Percentiles rank a stretch among this genome's conserved stretches.
phyloP scores from a whole-genome alignment of 352 stramenopile species.

The Saprolegnia diclina region DNA sequence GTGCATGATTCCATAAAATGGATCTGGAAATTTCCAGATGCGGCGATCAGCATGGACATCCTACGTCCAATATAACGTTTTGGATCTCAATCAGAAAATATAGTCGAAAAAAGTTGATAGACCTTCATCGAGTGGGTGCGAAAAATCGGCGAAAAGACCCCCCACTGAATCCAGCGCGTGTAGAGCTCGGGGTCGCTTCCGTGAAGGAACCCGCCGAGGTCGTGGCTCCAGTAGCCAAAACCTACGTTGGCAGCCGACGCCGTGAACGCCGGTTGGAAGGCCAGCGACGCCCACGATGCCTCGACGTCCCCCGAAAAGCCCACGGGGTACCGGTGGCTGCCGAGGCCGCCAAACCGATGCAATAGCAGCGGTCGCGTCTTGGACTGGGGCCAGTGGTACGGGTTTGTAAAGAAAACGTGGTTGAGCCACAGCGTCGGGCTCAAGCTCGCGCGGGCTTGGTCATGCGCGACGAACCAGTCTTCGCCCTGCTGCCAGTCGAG shows the following conservation, averaged over 20 bases:
- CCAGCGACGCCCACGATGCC: slow-evolving; percentile 35
- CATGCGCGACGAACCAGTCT: slow-evolving; percentile 34
- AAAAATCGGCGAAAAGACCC: slow-evolving; percentile 36
- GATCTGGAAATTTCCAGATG: slow-evolving; percentile 37
- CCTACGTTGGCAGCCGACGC: slow-evolving; percentile 43
- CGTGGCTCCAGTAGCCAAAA: slow-evolving; percentile 49
- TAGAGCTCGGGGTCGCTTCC: slow-evolving; percentile 35
- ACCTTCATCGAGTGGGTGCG: slow-evolving; percentile 40
- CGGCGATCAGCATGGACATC: slow-evolving; percentile 31
- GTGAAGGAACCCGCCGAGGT: slow-evolving; percentile 39
- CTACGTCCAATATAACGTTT: neutral
- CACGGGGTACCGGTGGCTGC: slow-evolving; percentile 48
- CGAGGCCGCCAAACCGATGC: slow-evolving; percentile 44
- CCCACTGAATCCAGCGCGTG: slow-evolving; percentile 46
- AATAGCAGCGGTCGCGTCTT: slow-evolving; percentile 36
- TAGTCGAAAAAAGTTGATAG: too few relatives aligned
- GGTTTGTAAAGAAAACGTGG: slow-evolving; percentile 40
- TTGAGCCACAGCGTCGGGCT: slow-evolving; percentile 56
- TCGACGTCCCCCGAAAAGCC: slow-evolving; percentile 48
- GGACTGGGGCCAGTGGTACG: slow-evolving; percentile 31
- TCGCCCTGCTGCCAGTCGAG: slow-evolving; percentile 59
- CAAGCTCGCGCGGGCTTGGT: slow-evolving; percentile 29
- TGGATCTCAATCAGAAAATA: too few relatives aligned
- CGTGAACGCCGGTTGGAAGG: slow-evolving; percentile 46
- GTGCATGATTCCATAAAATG: slow-evolving; percentile 34